Evolutionary conservation across 225 moss, liverwort and hornwort species (phyloP).

Genomic region (Marchantia polymorpha): DNA sequence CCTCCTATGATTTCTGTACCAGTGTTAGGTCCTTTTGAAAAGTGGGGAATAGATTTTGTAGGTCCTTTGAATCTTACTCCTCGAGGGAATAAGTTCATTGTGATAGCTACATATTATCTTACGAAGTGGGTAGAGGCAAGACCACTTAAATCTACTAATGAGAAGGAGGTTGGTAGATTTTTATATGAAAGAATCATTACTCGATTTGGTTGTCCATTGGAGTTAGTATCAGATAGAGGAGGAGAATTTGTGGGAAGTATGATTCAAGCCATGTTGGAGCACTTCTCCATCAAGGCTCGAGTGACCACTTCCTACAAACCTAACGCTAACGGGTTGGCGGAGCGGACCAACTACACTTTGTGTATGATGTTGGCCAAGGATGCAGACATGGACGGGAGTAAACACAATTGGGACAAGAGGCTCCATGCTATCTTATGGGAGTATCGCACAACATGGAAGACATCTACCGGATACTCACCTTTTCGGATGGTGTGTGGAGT

Average conservation of each 20-base stretch:
- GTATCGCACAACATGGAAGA: slow-evolving; percentile 2
- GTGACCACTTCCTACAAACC: slow-evolving; percentile 12
- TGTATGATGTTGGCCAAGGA: not conserved
- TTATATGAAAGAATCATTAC: not conserved
- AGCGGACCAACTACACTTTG: not conserved
- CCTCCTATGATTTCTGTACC: not conserved
- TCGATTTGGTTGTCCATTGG: not conserved
- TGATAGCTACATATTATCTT: slow-evolving; percentile 2
- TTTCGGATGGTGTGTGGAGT: slow-evolving; percentile 3
- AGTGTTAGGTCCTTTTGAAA: not conserved
- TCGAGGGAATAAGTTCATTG: not conserved
- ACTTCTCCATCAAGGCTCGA: not conserved
- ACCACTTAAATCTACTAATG: not conserved
- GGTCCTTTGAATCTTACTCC: not conserved
- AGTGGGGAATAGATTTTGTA: slow-evolving; percentile 2
- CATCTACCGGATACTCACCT: not conserved
- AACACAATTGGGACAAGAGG: not conserved
- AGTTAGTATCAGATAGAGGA: not conserved
- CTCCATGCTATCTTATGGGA: slow-evolving; percentile 1
- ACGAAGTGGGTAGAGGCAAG: slow-evolving; percentile 4
- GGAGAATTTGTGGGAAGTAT: not conserved
- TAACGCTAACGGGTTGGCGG: not conserved
- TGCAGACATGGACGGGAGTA: not conserved
- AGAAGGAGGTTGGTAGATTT: not conserved
- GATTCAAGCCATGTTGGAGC: not conserved